Base-by-base conservation (phyloP, 306 rosid genomes). In the Dicorynia guianensis region DNA sequence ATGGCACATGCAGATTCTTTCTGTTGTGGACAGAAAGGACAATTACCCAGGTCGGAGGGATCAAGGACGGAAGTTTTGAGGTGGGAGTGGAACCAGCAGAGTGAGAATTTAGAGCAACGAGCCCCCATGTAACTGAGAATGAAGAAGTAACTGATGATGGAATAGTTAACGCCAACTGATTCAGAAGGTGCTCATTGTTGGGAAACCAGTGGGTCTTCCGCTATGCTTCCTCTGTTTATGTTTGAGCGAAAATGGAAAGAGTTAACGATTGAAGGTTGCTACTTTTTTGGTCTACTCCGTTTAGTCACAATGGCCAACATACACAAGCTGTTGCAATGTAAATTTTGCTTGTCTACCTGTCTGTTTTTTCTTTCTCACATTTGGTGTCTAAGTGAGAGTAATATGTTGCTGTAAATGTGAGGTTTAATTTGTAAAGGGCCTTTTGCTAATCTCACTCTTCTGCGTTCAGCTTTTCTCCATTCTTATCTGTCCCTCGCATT, bases 71-170 rank as follows among this genome's bases (percentile, higher is more conserved):
- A 86, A 69, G 97, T 74, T 67, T 87, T 93, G 79, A 91, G 91
- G 86, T 89, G 92, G 58, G 92, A 81, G 61, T 86, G 85, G 84
- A 91, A 85, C 96, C 98, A 93, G 73, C 98, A 91, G 70, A 91
- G 67, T 14, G 93, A 93, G 91, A 91, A 89, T 83, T 86, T 93
- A 59, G 98, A 93, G 89, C 98, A 93, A 74, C 95, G 87, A 76
- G 90, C 95, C 83, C 98, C 97, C 98, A 93, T 93, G 35, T 25
- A 69, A 71, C 15, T 42, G 57, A 4, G 14, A 25, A 15, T n/a
- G 64, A 42, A 14, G 57, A 74, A 33, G 67, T 49, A 68, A 39
- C 5, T 66, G 67, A 67, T 72, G 71, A 59, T 59, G 58, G 62
- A 71, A 67, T 52, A 68, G 56, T 10, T 59, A 72, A 30, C 55